Percentiles rank a stretch among this genome's conserved stretches.
Conservation (phyloP, 139 green algal genomes). For the Ettlia oleoabundans region DNA sequence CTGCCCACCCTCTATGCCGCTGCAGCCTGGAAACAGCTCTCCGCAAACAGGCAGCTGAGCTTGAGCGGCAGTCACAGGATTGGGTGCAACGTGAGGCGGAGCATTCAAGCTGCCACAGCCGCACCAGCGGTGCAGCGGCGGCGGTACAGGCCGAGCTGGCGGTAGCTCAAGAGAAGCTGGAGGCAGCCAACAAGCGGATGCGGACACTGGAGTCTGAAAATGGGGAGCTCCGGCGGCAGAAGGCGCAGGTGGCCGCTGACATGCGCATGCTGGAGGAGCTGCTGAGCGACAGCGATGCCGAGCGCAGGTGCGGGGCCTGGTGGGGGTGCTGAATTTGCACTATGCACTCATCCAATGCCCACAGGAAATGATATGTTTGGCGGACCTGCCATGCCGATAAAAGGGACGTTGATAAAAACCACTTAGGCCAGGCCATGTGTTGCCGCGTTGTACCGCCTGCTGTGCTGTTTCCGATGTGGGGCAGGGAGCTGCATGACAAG, state of each 20-base stretch:
- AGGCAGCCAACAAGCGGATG: not conserved
- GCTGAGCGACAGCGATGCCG: conserved; percentile 18
- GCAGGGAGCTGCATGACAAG: conserved; percentile 37
- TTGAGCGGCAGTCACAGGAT: not conserved
- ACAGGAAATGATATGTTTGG: not conserved
- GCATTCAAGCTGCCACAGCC: not conserved
- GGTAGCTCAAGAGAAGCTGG: not conserved
- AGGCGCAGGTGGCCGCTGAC: conserved; percentile 3
- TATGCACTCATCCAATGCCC: not conserved
- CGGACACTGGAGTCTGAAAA: conserved; percentile 14
- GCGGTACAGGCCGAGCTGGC: conserved; percentile 16
- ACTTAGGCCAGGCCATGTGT: too few relatives aligned
- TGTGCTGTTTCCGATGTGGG: too few relatives aligned
- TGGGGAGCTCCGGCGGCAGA: conserved; percentile 17
- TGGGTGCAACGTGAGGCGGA: not conserved
- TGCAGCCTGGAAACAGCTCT: conserved; percentile 17
- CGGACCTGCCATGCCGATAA: too few relatives aligned
- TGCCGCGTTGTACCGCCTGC: too few relatives aligned
- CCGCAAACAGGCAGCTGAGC: conserved; percentile 10
- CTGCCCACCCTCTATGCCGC: not conserved
- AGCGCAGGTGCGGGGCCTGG: conserved; percentile 1
- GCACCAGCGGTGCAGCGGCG: not conserved
- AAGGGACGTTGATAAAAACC: too few relatives aligned
- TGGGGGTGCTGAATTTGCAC: not conserved
- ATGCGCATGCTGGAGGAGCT: conserved; percentile 36